Evolutionary conservation across 169 alveolate genomes (phyloP).

Genomic region (Sarcocystis neurona): DNA sequence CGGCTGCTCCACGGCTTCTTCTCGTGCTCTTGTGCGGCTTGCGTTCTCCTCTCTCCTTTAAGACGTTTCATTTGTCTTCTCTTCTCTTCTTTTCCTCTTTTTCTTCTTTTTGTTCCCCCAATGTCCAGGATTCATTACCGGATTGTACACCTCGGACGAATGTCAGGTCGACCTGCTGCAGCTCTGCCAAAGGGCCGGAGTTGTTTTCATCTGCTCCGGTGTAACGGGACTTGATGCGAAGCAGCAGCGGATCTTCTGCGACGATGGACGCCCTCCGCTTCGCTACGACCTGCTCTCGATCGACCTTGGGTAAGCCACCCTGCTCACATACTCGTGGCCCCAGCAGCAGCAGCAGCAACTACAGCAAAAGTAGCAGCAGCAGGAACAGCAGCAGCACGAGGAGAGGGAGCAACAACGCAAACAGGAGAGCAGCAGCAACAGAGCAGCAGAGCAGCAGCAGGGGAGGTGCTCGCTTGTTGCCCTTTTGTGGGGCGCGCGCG

Average conservation of each 20-base stretch:
- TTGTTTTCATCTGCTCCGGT: background rate
- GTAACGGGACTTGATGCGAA: conserved; percentile 12
- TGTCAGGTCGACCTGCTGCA: conserved; percentile 34
- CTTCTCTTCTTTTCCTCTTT: background rate
- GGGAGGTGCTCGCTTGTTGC: too few relatives aligned
- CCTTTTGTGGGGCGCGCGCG: too few relatives aligned
- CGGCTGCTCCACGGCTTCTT: background rate
- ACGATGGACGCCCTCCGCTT: conserved; percentile 33
- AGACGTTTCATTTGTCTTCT: background rate
- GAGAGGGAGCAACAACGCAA: background rate
- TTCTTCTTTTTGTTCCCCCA: background rate
- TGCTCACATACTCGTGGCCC: too few relatives aligned
- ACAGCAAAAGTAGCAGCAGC: background rate
- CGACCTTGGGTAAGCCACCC: conserved; percentile 17
- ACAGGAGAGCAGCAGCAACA: background rate
- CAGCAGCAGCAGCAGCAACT: background rate
- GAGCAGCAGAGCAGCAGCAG: too few relatives aligned
- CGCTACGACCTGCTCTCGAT: conserved; percentile 36
- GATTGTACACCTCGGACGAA: conserved; percentile 11
- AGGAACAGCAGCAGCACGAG: background rate
- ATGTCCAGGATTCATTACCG: conserved; percentile 22
- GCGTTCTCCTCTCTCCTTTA: background rate
- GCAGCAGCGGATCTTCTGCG: background rate
- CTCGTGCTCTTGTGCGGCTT: background rate
- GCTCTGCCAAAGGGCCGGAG: background rate